Percentiles rank a stretch among this genome's conserved stretches.
These are phyloP conservation scores for Tricholoma furcatifolium DNA, from an alignment of 768 basidiomycete genomes.

Conservation along the genomic window DNA sequence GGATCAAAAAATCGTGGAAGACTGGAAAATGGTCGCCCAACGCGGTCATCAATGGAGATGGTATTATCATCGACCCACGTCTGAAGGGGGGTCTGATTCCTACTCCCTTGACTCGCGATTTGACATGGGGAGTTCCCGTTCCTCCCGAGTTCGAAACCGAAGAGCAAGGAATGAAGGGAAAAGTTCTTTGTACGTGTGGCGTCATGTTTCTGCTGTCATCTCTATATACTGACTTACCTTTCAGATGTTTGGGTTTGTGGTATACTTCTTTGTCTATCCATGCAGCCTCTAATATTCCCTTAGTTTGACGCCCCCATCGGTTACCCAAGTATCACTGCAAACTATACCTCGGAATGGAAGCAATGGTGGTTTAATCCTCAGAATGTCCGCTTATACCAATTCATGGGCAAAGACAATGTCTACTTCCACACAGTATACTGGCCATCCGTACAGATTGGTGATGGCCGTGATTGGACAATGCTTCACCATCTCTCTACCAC, in stretches of 20 bases:
- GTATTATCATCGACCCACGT: constrained; percentile 86
- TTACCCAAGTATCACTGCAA: constrained; percentile 96
- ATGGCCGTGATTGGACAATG: constrained; percentile 90
- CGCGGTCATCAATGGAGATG: constrained; percentile 84
- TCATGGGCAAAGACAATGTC: constrained; percentile 99
- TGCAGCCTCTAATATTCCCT: constrained; percentile 12
- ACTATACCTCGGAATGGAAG: constrained; percentile 92
- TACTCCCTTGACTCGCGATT: constrained; percentile 89
- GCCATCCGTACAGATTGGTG: constrained; percentile 86
- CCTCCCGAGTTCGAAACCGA: constrained; percentile 54
- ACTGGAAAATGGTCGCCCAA: constrained; percentile 93
- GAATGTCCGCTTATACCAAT: constrained; percentile 91
- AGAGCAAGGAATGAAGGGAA: constrained; percentile 86
- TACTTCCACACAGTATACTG: constrained; percentile 98
- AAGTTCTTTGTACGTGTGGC: constrained; percentile 86
- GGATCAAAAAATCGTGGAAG: constrained; percentile 79
- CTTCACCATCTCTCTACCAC: constrained; percentile 95
- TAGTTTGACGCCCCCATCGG: constrained; percentile 98
- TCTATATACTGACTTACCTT: constrained; percentile 5
- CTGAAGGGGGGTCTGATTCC: constrained; percentile 83
- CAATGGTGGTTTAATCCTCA: constrained; percentile 96
- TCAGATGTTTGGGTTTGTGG: constrained; percentile 89
- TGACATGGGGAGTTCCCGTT: constrained; percentile 95
- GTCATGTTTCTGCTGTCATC: neutral
- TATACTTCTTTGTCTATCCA: neutral